Evolutionary conservation across 176 grass and related monocot genomes (phyloP).

Genomic region (Saccharum officinarum): DNA sequence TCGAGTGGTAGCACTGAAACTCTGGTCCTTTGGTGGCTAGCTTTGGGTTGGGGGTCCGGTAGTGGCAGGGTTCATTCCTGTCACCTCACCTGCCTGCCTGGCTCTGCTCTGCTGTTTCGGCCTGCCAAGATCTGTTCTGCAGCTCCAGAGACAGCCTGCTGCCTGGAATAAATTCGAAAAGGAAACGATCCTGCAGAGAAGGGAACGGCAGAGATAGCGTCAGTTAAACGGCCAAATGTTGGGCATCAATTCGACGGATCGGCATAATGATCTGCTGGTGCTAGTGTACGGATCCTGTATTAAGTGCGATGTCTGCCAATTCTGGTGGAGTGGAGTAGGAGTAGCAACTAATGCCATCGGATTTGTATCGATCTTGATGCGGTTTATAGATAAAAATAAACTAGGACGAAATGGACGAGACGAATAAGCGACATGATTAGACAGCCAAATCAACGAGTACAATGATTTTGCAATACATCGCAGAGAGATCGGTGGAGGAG

Average conservation of each 20-base stretch:
- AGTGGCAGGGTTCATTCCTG: slow-evolving; percentile 9
- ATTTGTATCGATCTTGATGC: no score
- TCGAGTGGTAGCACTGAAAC: slow-evolving; percentile 32
- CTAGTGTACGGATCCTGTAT: neutral
- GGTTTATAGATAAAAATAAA: no score
- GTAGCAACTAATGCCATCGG: neutral
- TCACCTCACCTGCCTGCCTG: neutral
- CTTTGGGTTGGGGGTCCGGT: neutral
- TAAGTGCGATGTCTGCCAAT: neutral
- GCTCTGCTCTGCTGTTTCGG: neutral
- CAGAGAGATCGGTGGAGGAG: neutral
- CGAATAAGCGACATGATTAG: no score
- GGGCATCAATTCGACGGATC: neutral
- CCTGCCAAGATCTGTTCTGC: neutral
- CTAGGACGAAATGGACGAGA: no score
- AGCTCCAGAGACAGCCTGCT: neutral
- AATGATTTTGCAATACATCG: no score
- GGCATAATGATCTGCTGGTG: neutral
- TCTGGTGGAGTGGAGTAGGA: neutral
- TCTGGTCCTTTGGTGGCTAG: neutral
- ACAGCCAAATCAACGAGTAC: no score
- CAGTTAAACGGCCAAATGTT: neutral
- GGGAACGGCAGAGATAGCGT: neutral
- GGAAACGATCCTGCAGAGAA: neutral
- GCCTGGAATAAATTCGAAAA: slow-evolving; percentile 18